phyloP scores from a whole-genome alignment of 257 asterid species.

The Ehretia macrophylla region DNA sequence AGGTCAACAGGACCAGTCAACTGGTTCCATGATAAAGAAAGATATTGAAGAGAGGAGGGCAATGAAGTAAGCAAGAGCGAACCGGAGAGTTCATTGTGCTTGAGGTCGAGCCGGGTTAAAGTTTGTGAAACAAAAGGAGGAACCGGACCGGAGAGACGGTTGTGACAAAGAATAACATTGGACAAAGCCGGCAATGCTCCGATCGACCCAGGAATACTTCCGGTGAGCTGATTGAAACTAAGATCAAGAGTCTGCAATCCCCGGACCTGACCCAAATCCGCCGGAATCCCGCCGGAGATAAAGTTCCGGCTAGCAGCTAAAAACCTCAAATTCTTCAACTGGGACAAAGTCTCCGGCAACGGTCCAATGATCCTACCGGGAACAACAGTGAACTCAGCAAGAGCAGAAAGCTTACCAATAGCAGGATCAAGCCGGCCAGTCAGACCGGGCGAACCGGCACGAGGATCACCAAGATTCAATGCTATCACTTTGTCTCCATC shows the following conservation, averaged over 20 bases:
- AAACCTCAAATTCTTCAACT: slow-evolving; percentile 48
- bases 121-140: slow-evolving; percentile 55
- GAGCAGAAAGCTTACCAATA: slow-evolving; percentile 65
- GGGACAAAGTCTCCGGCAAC: slow-evolving; percentile 60
- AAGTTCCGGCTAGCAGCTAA: slow-evolving; percentile 67
- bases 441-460: slow-evolving; percentile 81
- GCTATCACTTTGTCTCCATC: slow-evolving; percentile 64
- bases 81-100: slow-evolving; percentile 76
- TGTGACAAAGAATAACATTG: slow-evolving; percentile 66
- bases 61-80: slow-evolving; percentile 43
- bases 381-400: slow-evolving; percentile 70
- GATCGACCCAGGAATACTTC: slow-evolving; percentile 48
- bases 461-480: slow-evolving; percentile 82
- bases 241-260: slow-evolving; percentile 68
- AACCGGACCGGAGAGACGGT: slow-evolving; percentile 57
- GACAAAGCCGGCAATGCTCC: slow-evolving; percentile 58
- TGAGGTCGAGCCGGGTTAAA: slow-evolving; percentile 72
- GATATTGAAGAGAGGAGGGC: slow-evolving; percentile 65
- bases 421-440: slow-evolving; percentile 69
- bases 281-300: slow-evolving; percentile 67
- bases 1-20: slow-evolving; percentile 64
- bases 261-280: slow-evolving; percentile 53
- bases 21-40: slow-evolving; percentile 73
- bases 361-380: slow-evolving; percentile 77
- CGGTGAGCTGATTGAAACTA: slow-evolving; percentile 64